Base-by-base conservation (phyloP, 2,329 filamentous ascomycete species). In the Pestalotiopsis fici region DNA sequence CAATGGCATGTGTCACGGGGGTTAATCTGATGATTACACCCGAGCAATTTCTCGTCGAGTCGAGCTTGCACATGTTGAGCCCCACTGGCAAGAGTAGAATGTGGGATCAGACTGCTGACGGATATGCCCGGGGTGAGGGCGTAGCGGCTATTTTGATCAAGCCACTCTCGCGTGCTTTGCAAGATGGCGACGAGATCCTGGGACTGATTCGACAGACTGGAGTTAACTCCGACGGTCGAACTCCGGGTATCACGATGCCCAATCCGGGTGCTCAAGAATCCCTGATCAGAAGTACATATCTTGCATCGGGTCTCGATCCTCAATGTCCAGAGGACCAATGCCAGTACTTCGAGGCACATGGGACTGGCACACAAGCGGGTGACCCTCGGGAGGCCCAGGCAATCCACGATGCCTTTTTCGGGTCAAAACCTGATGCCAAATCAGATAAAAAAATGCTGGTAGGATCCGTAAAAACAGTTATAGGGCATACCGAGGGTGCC, bases 101-200 rank as follows among this genome's bases (percentile, higher is more conserved):
- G 75, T 88, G 84, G 77, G 87, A 89, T 68, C 73, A 75, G 2
- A 72, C 72, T 3, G 87, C 85, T 0, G 81, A 87, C 67, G 88
- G 88, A 0, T 90, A 89, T 69, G 86, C 82, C 0, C 81, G 87
- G n/a, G 87, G 86, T 15, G 87, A 90, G 71, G 88, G 87, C 2
- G 74, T 84, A 13, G 84, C 80, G 0, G 80, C 82, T 7, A 56
- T 89, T 2, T 74, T 88, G 4, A 72, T 90, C 21, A 89, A 89
- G 74, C 80, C 80, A 0, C 75, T 84, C 27, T 82, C 80, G 37
- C 80, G 79, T 47, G 88, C 88, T 0, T 67, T 90, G 7, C 76
- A 77, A 3, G 86, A 87, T 61, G 84, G 85, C 3, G 82, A 84
- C 64, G 61, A 68, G 1, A 84, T 87, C 54, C 75, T 82, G 39